Percentiles rank a stretch among this genome's conserved stretches.
phyloP scores from a whole-genome alignment of 805 yeast species.

The Aciculoconidium aculeatum region DNA sequence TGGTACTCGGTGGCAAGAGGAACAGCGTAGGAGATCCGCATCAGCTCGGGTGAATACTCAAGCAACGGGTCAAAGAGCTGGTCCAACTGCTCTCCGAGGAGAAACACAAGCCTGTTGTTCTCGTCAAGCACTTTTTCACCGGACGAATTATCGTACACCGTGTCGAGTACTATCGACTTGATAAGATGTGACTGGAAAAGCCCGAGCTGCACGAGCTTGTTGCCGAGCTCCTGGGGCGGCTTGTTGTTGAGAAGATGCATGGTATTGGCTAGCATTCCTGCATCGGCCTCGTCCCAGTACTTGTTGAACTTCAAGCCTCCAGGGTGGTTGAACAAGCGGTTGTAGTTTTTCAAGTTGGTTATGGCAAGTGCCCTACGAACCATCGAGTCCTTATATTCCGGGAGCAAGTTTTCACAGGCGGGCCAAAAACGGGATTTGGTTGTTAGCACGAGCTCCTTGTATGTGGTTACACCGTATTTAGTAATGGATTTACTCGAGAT shows the following conservation, averaged over 20 bases:
- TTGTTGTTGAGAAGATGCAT: conserved; percentile 51
- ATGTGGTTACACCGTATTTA: conserved; percentile 60
- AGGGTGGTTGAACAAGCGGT: conserved; percentile 42
- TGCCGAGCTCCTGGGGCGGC: conserved; percentile 55
- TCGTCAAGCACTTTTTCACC: conserved; percentile 44
- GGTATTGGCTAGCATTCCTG: conserved; percentile 70
- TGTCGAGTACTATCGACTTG: conserved; percentile 60
- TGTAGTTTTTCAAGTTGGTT: conserved; percentile 60
- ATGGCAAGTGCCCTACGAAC: conserved; percentile 76
- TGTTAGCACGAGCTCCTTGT: conserved; percentile 52
- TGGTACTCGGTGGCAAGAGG: conserved; percentile 32
- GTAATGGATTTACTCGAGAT: conserved; percentile 54
- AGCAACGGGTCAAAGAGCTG: conserved; percentile 83
- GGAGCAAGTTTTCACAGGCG: conserved; percentile 64
- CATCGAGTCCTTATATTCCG: conserved; percentile 44
- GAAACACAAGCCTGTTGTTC: conserved; percentile 70
- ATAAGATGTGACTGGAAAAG: conserved; percentile 45
- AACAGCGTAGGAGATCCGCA: conserved; percentile 63
- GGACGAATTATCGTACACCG: conserved; percentile 51
- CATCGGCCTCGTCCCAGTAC: conserved; percentile 69
- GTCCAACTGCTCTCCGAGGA: conserved; percentile 81
- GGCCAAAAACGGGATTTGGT: conserved; percentile 66
- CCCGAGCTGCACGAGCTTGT: conserved; percentile 50
- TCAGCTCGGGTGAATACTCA: conserved; percentile 88
- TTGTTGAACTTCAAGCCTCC: conserved; percentile 12